These are phyloP conservation scores for Amanita molliuscula DNA, from an alignment of 768 basidiomycete species.

Conservation along the genomic window DNA sequence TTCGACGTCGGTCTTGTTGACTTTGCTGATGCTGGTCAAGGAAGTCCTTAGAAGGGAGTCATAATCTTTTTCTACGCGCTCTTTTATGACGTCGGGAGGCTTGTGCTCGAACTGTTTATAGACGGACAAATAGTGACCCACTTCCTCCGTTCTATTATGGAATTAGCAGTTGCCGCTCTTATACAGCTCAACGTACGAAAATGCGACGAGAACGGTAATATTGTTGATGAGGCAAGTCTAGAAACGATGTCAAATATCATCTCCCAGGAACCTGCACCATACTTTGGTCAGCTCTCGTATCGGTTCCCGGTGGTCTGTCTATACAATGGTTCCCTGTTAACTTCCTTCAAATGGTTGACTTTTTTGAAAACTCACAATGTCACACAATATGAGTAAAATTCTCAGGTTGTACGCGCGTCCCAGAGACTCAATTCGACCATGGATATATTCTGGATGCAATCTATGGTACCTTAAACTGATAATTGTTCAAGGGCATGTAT, in stretches of 20 bases:
- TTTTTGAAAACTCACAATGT: conserved; percentile 59
- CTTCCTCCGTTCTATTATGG: conserved; percentile 68
- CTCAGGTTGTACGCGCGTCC: conserved; percentile 74
- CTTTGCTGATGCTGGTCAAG: conserved; percentile 82
- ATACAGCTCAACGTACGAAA: conserved; percentile 48
- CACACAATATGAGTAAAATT: conserved; percentile 82
- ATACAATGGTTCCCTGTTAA: not conserved
- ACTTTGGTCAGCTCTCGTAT: conserved; percentile 92
- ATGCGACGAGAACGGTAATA: conserved; percentile 85
- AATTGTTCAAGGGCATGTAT: not conserved
- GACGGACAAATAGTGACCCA: conserved; percentile 80
- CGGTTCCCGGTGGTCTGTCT: conserved; percentile 87
- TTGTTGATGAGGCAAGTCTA: conserved; percentile 86
- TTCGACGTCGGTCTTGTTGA: conserved; percentile 96
- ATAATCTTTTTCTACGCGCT: conserved; percentile 87
- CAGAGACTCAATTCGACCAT: conserved; percentile 80
- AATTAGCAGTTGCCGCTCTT: conserved; percentile 3
- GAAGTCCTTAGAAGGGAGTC: conserved; percentile 68
- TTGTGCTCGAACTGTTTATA: conserved; percentile 95
- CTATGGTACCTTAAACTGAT: conserved; percentile 86
- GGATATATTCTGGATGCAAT: conserved; percentile 95
- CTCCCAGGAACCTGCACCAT: not conserved
- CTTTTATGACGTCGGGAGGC: conserved; percentile 89
- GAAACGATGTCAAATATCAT: conserved; percentile 3
- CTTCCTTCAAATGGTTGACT: not conserved